Evolutionary conservation across 768 basidiomycete genomes (phyloP), one percentile per base, ranked within the genome.

Genomic region (Hypholoma sublateritium): DNA sequence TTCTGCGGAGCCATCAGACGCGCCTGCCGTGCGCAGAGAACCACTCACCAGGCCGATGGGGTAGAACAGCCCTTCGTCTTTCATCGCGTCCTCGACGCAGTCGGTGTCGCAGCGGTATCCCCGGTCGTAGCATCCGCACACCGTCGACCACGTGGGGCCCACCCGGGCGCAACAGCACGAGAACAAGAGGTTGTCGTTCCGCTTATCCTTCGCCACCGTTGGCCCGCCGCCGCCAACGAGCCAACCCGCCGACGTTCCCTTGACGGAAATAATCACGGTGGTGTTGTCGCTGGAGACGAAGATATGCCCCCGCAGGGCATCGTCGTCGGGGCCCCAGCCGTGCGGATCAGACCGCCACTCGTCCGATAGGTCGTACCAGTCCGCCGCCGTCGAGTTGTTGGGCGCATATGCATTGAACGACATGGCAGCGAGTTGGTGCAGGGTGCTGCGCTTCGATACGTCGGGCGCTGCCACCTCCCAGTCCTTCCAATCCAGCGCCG

Each of bases 91-190:
- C 70, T 98, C 91, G 21, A 97, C 64, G 70, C 96, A 98, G 3
- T 79, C 79, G 62, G 87, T 83, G 59, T 89, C 86, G 69, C 96
- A 98, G 59, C 83, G 87, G 70, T 86, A 83, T 13, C 80, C 74
- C 1, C 91, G 84, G 6, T 85, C 75, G 66, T 88, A 89, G 71
- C 96, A 98, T 48, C 83, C 88, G 68, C 96, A 98, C 0, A 97
- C 96, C 0, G 96, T 80, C 17, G 83, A 85, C 96, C 96, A 98
- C 0, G 92, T 92, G 52, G 93, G 91, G 34, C 91, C 93, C n/a
- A 98, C 91, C 6, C 90, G 81, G 2, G 94, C 95, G 65, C 96
- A 98, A 70, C 96, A 98, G 72, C 96, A 98, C 4, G 93, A 89
- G 75, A 96, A 96, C 34, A 98, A 74, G n/a, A 95, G 74, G 67